Conservation (phyloP, 208 protist species). For the Leishmania lainsoni region DNA sequence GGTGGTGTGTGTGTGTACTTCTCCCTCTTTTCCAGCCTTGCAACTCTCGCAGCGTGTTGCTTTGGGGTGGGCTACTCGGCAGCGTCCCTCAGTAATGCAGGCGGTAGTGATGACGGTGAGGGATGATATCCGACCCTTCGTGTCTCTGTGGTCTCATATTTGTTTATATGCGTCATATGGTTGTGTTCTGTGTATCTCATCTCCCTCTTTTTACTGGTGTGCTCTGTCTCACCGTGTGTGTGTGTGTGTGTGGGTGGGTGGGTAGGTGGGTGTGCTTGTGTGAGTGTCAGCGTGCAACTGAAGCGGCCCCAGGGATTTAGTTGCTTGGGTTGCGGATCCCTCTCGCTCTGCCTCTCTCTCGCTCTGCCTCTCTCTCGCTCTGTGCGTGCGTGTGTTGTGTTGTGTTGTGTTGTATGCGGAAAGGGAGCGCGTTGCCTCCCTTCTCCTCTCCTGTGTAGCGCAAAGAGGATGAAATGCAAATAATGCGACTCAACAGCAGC, state of each 20-base stretch:
- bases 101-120: background rate
- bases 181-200: background rate
- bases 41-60: background rate
- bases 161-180: background rate
- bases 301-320: no score
- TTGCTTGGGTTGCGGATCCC: background rate
- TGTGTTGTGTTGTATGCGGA: background rate
- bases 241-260: background rate
- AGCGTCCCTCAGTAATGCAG: background rate
- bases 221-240: background rate
- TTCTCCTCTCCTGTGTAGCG: background rate
- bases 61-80: background rate
- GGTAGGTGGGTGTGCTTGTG: constrained; percentile 13
- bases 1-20: background rate
- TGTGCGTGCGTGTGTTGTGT: no score
- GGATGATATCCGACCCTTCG: background rate
- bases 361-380: no score
- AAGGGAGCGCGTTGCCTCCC: background rate
- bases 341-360: background rate
- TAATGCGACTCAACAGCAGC: background rate
- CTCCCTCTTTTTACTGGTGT: background rate
- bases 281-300: background rate
- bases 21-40: background rate
- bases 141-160: constrained; percentile 2
- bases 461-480: background rate